Evolutionary conservation across 306 rosid genomes (phyloP).

Genomic region (Cicer pinnatifidum): DNA sequence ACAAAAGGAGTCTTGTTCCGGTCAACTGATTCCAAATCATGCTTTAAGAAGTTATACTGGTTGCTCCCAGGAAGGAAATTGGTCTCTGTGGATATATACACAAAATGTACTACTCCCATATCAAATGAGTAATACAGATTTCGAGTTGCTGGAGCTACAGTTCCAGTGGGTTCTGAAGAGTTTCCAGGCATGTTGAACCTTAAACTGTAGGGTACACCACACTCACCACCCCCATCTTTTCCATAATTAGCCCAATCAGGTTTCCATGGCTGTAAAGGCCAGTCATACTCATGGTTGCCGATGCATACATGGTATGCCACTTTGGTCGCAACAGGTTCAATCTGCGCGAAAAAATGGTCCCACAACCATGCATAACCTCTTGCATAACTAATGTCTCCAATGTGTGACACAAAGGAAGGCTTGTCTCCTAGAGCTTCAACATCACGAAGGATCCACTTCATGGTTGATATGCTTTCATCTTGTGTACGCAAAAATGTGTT

Average conservation of each 20-base stretch:
- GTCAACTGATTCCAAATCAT: slow-evolving; percentile 77
- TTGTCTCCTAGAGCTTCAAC: slow-evolving; percentile 79
- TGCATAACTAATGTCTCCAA: slow-evolving; percentile 94
- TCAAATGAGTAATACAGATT: slow-evolving; percentile 90
- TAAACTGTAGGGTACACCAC: slow-evolving; percentile 89
- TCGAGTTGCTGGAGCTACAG: slow-evolving; percentile 62
- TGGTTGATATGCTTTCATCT: slow-evolving; percentile 79
- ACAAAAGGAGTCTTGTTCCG: slow-evolving; percentile 74
- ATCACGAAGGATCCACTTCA: slow-evolving; percentile 91
- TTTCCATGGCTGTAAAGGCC: slow-evolving; percentile 90
- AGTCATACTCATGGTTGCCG: slow-evolving; percentile 87
- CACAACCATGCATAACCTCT: slow-evolving; percentile 91
- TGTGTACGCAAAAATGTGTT: slow-evolving; percentile 75
- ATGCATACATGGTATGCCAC: slow-evolving; percentile 91
- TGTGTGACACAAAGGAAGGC: slow-evolving; percentile 86
- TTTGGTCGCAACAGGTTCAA: slow-evolving; percentile 76
- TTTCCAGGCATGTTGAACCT: slow-evolving; percentile 94
- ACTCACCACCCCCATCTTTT: slow-evolving; percentile 95
- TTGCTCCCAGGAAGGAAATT: slow-evolving; percentile 77
- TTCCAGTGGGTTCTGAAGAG: slow-evolving; percentile 81
- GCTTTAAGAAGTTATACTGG: slow-evolving; percentile 75
- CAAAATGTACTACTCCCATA: slow-evolving; percentile 79
- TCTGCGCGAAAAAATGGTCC: slow-evolving; percentile 80
- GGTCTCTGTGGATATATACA: slow-evolving; percentile 84
- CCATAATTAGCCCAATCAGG: slow-evolving; percentile 83